These are phyloP conservation scores for Pythium rhizo-oryzae DNA, from an alignment of 352 stramenopile genomes.

Conservation along the genomic window DNA sequence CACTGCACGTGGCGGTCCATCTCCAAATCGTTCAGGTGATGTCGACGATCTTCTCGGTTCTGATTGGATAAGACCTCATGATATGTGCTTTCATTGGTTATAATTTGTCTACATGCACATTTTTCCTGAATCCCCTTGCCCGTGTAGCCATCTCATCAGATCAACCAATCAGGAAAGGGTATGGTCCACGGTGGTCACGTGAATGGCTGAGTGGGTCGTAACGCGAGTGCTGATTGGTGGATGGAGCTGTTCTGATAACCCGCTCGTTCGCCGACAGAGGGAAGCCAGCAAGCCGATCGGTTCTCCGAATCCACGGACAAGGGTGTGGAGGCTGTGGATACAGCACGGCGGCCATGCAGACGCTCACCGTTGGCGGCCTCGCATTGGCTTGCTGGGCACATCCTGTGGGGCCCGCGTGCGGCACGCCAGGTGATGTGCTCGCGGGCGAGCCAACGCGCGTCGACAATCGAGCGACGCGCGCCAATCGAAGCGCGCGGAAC, in stretches of 20 bases:
- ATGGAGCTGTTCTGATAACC: constrained; percentile 5
- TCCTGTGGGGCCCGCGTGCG: background rate
- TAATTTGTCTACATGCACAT: background rate
- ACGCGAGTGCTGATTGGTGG: constrained; percentile 7
- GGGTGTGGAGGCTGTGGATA: background rate
- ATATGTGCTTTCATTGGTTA: constrained; percentile 1
- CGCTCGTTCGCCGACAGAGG: background rate
- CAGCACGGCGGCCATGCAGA: background rate
- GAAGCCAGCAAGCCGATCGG: background rate
- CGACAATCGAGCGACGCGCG: constrained; percentile 3
- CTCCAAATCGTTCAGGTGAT: constrained; percentile 4
- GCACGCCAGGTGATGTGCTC: constrained; percentile 2
- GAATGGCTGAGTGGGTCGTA: constrained; percentile 9
- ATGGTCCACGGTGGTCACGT: background rate
- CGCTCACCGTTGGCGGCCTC: background rate
- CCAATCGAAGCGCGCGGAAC: constrained; percentile 1
- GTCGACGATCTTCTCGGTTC: background rate
- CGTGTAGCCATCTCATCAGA: constrained; percentile 15
- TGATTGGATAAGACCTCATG: constrained; percentile 4
- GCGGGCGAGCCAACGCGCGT: background rate
- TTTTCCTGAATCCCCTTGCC: background rate
- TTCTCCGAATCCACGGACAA: background rate
- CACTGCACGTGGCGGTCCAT: background rate
- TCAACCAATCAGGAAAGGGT: constrained; percentile 1
- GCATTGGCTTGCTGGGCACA: background rate